A percentile compares a stretch with the other conserved stretches of the same genome.
phyloP scores from a whole-genome alignment of 192 early-diverging fungal genomes.

The Rhizophagus clarus region DNA sequence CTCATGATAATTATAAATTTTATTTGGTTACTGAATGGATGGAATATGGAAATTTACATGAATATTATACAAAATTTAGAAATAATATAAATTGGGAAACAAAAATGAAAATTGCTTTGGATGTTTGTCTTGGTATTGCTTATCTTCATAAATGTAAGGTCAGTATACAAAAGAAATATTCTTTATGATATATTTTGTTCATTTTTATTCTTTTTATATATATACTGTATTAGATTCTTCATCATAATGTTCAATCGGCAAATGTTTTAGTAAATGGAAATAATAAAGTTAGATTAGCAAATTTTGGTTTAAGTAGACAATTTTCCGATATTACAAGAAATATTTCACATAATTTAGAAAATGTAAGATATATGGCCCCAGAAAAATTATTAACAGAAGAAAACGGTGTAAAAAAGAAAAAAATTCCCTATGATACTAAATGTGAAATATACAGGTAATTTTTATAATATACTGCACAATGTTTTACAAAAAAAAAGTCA shows the following conservation, averaged over 20 bases:
- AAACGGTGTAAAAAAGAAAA: neutral
- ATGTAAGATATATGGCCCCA: slow-evolving; percentile 23
- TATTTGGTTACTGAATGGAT: slow-evolving; percentile 44
- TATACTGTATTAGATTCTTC: slow-evolving; percentile 15
- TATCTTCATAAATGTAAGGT: slow-evolving; percentile 35
- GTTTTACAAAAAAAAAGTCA: too few species aligned
- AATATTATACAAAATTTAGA: slow-evolving; percentile 38
- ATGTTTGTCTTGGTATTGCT: slow-evolving; percentile 40
- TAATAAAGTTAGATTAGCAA: slow-evolving; percentile 1
- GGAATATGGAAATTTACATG: slow-evolving; percentile 40
- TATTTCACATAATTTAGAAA: neutral
- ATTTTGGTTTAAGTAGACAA: neutral
- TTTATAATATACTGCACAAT: too few species aligned
- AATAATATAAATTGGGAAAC: neutral
- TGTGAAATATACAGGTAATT: slow-evolving; percentile 24
- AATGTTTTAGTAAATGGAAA: neutral
- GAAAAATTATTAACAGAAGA: neutral
- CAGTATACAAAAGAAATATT: neutral
- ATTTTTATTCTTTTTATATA: too few species aligned
- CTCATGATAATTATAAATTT: slow-evolving; percentile 32
- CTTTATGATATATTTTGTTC: neutral
- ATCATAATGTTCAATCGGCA: slow-evolving; percentile 11
- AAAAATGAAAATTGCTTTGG: slow-evolving; percentile 40
- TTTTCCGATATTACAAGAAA: slow-evolving; percentile 15
- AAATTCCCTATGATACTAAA: neutral